Evolutionary conservation across 2,329 filamentous ascomycete genomes (phyloP), one percentile per base, ranked within the genome.

Genomic region (Trichoderma endophyticum): DNA sequence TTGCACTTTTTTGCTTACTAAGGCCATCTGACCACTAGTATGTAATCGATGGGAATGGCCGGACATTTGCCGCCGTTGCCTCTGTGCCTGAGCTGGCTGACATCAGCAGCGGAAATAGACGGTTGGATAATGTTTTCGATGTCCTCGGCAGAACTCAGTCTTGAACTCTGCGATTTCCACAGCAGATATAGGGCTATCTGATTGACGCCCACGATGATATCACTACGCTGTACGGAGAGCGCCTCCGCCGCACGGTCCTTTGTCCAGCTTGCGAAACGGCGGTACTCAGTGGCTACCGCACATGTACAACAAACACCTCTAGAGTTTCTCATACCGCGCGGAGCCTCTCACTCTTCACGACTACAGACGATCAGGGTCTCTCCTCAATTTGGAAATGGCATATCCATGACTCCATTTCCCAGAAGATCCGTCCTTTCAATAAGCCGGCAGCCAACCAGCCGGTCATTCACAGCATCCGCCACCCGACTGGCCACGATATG

Each of bases 401-500:
- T 28, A 18, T 30, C 30, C 12, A 43, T 54, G 6, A 6, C 34
- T 1, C 28, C 32, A 28, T 15, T 36, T 1, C 15, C 65, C 24
- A 59, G 14, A 15, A 5, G 26, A 39, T 59, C 59, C 8, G 57
- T 15, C 1, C 32, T 70, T n/a, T 59, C 71, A 61, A 60, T 48
- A 51, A 3, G 56, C 5, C 36, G 15, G n/a, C 54, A 68, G 68
- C 54, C 63, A 12, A 65, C 73, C 4, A 74, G 48, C 60, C 74
- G 79, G 65, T 51, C 70, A 15, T 87, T 88, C 71, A 80, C 82
- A 30, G 79, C 80, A 24, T 82, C 85, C 2, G 43, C 78, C 0
- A 26, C 76, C 7, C 78, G 78, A 64, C 75, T 76, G 32, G 82
- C 81, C 72, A 91, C 89, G 0, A 80, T 82, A 34, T 85, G 85